Conservation (phyloP, 2,329 filamentous ascomycete species). For the Pseudocercospora macadamiae region DNA sequence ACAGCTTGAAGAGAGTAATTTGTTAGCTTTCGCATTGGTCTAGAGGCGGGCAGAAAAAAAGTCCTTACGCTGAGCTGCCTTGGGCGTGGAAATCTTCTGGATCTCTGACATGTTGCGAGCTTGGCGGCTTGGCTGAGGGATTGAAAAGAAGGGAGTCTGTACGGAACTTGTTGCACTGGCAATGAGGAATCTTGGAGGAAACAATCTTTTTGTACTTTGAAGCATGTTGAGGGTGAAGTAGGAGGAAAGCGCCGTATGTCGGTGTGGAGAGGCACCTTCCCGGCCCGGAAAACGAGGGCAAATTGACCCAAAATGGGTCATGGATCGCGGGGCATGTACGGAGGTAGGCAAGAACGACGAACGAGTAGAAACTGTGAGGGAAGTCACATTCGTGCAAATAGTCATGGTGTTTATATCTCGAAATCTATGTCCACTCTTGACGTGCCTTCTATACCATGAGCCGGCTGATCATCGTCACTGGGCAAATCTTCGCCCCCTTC, state of each 20-base stretch:
- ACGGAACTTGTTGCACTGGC: background rate
- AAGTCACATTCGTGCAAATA: background rate
- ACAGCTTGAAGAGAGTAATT: background rate
- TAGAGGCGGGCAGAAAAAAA: background rate
- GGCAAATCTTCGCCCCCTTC: slow-evolving; percentile 26
- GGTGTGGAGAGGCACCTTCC: too few relatives aligned
- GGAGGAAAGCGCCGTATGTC: background rate
- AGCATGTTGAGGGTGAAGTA: background rate
- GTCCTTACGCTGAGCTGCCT: slow-evolving; percentile 47
- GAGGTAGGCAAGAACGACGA: too few relatives aligned
- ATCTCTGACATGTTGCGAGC: slow-evolving; percentile 46
- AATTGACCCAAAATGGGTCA: background rate
- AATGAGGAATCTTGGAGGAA: background rate
- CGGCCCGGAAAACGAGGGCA: slow-evolving; percentile 1
- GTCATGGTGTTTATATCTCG: slow-evolving; percentile 23
- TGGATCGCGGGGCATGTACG: too few relatives aligned
- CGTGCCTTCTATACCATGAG: slow-evolving; percentile 27
- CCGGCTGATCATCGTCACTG: slow-evolving; percentile 16
- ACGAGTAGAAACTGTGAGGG: too few relatives aligned
- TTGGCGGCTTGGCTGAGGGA: background rate
- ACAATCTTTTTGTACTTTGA: background rate
- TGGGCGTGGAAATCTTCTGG: slow-evolving; percentile 46
- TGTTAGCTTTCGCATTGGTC: background rate
- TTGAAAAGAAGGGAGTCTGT: background rate
- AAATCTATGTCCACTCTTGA: slow-evolving; percentile 25